Conservation (phyloP, 2,329 filamentous ascomycete species). For the Diaporthe sp. region DNA sequence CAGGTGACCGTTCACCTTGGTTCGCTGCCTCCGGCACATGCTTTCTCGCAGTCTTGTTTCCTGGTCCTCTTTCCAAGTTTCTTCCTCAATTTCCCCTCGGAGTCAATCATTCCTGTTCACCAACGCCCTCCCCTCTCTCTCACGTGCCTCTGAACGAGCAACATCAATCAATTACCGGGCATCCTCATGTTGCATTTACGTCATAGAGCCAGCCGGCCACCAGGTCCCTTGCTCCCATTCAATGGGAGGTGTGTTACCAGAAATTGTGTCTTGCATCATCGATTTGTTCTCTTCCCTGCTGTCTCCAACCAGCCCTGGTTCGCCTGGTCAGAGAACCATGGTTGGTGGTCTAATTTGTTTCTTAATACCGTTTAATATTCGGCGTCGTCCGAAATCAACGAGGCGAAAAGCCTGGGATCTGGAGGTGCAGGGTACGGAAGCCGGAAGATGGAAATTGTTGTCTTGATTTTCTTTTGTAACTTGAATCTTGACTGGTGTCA, state of each 20-base stretch:
- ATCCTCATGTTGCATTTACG: constrained; percentile 36
- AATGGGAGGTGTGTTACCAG: constrained; percentile 37
- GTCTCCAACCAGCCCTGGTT: not conserved
- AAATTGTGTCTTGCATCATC: constrained; percentile 20
- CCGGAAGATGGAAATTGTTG: not conserved
- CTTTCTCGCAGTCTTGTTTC: constrained; percentile 7
- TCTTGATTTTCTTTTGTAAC: not conserved
- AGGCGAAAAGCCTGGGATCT: not conserved
- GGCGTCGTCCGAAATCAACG: not conserved
- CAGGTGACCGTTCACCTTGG: constrained; percentile 3
- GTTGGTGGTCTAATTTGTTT: not conserved
- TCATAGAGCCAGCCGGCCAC: constrained; percentile 34
- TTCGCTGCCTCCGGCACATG: not conserved
- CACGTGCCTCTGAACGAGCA: constrained; percentile 3
- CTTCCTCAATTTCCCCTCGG: not conserved
- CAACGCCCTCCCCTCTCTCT: not conserved
- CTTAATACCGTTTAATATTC: constrained; percentile 9
- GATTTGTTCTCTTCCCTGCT: not conserved
- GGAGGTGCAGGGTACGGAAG: not conserved
- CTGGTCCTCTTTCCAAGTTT: not conserved
- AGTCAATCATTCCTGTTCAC: not conserved
- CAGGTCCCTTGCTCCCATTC: constrained; percentile 37
- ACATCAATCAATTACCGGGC: constrained; percentile 30
- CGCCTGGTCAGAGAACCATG: not conserved
- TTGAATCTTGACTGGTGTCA: not conserved